Base-by-base conservation (phyloP, 2,329 filamentous ascomycete genomes). In the Pezicula carpinea region DNA sequence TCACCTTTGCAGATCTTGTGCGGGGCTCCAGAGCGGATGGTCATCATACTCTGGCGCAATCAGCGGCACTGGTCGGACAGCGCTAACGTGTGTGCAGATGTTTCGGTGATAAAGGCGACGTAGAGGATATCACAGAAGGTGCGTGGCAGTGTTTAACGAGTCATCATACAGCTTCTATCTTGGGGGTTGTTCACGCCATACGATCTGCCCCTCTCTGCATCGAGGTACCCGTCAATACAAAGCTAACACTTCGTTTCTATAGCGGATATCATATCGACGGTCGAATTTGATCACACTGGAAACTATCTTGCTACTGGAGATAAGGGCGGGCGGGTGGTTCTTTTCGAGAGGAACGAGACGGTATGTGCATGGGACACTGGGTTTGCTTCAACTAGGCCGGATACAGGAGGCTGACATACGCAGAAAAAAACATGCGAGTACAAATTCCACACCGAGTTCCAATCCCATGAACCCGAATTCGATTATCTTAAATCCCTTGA, bases 341-440 rank as follows among this genome's bases (percentile, higher is more conserved):
- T 93, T 51, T 93, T 93, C 62, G 88, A 93, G 72, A 81, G 93
- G 59, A 99, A 99, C 64, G 93, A 97, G 72, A 96, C 92, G 66
- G 91, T 95, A 74, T 72, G 50, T 48, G 36, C 23, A 19, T 57
- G 19, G 13, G 6, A 17, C 22, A 21, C 36, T 36, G 33, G 29
- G 39, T 15, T 35, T 39, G 26, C 34, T 43, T 31, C 10, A 11
- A 21, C 35, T 39, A 23, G 35, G 15, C 22, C 32, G 10, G 29
- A 35, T 38, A 23, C 32, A 39, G 17, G 17, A 33, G 46, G 50
- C 69, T 74, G 60, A 75, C 59, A 39, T 44, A 32, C 36, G 41
- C 64, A 96, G 91, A 97, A 99, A 83, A 99, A 97, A 82, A 97
- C 93, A 43, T 99, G 93, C 81, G 93, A 99, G 71, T 99, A 99